Conservation (phyloP, 306 rosid genomes). For the Pyrus communis region DNA sequence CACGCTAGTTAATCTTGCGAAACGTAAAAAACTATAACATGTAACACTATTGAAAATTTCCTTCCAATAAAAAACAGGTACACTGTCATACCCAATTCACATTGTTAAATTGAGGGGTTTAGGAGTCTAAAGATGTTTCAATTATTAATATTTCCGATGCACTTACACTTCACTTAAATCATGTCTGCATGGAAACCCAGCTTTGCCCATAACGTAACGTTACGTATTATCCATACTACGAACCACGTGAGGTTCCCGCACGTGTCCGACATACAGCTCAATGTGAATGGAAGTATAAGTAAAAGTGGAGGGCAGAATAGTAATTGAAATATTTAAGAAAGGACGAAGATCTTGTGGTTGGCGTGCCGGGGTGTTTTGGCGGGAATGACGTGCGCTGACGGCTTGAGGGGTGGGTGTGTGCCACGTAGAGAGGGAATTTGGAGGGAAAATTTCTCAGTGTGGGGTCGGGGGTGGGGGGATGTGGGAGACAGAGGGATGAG, state of each 20-base stretch:
- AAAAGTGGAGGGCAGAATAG: not conserved
- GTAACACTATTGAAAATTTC: too few relatives aligned
- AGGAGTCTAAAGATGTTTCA: not conserved
- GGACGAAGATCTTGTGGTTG: not conserved
- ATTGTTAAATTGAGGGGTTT: too few relatives aligned
- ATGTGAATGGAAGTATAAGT: not conserved
- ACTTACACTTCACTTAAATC: not conserved
- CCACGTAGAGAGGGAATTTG: constrained; percentile 29
- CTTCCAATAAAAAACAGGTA: too few relatives aligned
- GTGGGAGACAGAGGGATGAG: constrained; percentile 23
- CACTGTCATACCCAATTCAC: too few relatives aligned
- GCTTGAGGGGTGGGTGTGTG: not conserved
- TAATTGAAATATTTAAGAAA: not conserved
- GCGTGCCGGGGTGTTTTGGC: not conserved
- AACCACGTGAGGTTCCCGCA: not conserved
- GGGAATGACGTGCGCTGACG: constrained; percentile 25
- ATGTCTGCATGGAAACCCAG: not conserved
- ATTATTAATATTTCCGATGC: constrained; percentile 3
- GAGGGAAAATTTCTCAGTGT: constrained; percentile 40
- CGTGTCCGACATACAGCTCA: not conserved
- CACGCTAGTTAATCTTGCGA: too few relatives aligned
- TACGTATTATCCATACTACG: not conserved
- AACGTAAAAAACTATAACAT: too few relatives aligned
- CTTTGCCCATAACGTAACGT: too few relatives aligned
- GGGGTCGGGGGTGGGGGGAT: not conserved